Conservation (phyloP, 495 filamentous ascomycete genomes). For the Staphylotrichum longicolle region DNA sequence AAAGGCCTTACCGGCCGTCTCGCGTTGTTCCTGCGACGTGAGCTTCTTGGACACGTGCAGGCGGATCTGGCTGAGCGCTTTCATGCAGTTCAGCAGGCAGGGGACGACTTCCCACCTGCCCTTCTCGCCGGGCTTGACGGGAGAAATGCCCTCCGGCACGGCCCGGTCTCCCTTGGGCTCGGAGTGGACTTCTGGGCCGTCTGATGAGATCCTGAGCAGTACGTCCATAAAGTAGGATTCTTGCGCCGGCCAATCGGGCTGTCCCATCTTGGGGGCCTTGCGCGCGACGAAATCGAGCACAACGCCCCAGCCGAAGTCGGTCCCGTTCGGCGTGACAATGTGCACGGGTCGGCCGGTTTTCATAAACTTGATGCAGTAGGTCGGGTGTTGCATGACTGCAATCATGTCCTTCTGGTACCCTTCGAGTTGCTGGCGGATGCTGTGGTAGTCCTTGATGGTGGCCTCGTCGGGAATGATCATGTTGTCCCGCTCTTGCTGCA, state of each 20-base stretch:
- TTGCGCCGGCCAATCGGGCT: conserved; percentile 65
- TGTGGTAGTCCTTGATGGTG: conserved; percentile 88
- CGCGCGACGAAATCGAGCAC: conserved; percentile 69
- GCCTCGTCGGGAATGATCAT: conserved; percentile 80
- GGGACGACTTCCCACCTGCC: conserved; percentile 79
- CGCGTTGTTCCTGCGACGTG: conserved; percentile 57
- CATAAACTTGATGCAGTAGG: conserved; percentile 75
- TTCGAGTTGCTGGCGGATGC: conserved; percentile 77
- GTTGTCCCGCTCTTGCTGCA: conserved; percentile 68
- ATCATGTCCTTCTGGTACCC: conserved; percentile 80
- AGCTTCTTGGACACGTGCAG: conserved; percentile 78
- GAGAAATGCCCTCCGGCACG: conserved; percentile 39
- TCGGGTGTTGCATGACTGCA: conserved; percentile 83
- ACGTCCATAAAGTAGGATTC: conserved; percentile 80
- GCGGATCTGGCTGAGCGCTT: conserved; percentile 71
- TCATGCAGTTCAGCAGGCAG: conserved; percentile 77
- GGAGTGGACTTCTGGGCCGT: conserved; percentile 41
- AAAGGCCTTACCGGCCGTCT: conserved; percentile 59
- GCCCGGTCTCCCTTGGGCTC: conserved; percentile 31
- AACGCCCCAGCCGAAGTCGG: conserved; percentile 92
- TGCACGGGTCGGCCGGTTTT: conserved; percentile 79
- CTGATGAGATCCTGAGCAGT: conserved; percentile 65
- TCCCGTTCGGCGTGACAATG: conserved; percentile 64
- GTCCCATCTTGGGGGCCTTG: conserved; percentile 54
- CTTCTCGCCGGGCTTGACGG: conserved; percentile 22